Evolutionary conservation across 768 basidiomycete genomes (phyloP).

Genomic region (Thelephora aurantiotincta): DNA sequence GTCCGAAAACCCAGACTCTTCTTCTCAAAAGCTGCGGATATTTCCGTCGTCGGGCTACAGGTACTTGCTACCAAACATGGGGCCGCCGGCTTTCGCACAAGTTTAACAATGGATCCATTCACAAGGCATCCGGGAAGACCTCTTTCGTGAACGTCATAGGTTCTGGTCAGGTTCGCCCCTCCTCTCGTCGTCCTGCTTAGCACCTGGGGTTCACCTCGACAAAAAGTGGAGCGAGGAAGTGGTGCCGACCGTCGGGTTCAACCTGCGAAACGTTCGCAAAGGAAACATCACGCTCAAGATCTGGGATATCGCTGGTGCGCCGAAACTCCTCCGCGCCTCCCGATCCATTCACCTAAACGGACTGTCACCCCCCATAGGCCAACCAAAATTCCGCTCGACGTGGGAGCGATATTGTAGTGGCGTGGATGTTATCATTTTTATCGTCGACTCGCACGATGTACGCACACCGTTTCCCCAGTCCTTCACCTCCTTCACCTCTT

Average conservation of each 20-base stretch:
- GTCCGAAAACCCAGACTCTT: constrained; percentile 38
- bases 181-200: neutral
- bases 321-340: neutral
- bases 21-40: constrained; percentile 78
- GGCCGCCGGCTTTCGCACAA: neutral
- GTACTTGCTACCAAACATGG: constrained; percentile 20
- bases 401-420: constrained; percentile 93
- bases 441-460: constrained; percentile 87
- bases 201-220: neutral
- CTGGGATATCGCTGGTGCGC: constrained; percentile 87
- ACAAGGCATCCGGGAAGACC: constrained; percentile 86
- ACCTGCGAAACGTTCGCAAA: constrained; percentile 75
- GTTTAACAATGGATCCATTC: neutral
- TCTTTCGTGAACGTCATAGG: constrained; percentile 88
- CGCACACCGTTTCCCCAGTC: constrained; percentile 14
- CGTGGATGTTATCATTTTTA: constrained; percentile 84
- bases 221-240: constrained; percentile 87
- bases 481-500: neutral
- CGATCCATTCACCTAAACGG: neutral
- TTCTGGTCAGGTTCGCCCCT: constrained; percentile 49
- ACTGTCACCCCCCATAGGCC: constrained; percentile 33
- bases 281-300: constrained; percentile 87
- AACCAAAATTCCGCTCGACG: constrained; percentile 89
- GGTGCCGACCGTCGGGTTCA: constrained; percentile 93
- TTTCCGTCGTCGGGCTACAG: constrained; percentile 86